A percentile compares a stretch with the other conserved stretches of the same genome.
Conservation (phyloP, 75 land plant species). For the Pinus albicaulis region DNA sequence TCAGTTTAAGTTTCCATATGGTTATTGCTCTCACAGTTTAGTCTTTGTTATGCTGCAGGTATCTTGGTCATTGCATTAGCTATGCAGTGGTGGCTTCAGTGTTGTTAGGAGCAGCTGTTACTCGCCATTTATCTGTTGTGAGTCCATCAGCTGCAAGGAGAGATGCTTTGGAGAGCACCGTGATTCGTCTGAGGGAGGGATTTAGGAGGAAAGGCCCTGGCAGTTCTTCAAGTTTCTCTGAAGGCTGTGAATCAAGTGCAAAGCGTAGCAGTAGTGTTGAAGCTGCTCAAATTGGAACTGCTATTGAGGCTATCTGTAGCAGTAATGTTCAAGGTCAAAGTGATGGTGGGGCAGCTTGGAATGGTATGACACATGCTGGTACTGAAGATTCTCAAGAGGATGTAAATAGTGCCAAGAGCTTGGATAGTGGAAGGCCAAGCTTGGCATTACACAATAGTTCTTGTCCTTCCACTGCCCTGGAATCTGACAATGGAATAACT, state of each 20-base stretch:
- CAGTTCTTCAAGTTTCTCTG: slow-evolving; percentile 96
- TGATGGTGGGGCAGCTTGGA: slow-evolving; percentile 51
- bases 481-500: slow-evolving; percentile 37
- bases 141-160: slow-evolving; percentile 86
- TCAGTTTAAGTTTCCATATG: not conserved
- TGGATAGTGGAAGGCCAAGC: slow-evolving; percentile 83
- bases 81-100: slow-evolving; percentile 97
- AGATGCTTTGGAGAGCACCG: slow-evolving; percentile 92
- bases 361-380: slow-evolving; percentile 34
- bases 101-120: slow-evolving; percentile 85
- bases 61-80: slow-evolving; percentile 97
- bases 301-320: slow-evolving; percentile 46
- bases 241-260: slow-evolving; percentile 93
- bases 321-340: slow-evolving; percentile 32
- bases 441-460: slow-evolving; percentile 51
- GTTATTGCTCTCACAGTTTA: not conserved
- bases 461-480: slow-evolving; percentile 55
- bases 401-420: slow-evolving; percentile 53
- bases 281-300: slow-evolving; percentile 65
- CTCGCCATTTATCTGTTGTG: slow-evolving; percentile 66
- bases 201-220: slow-evolving; percentile 77
- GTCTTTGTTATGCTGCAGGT: slow-evolving; percentile 46
- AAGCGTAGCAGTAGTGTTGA: slow-evolving; percentile 87
- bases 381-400: slow-evolving; percentile 48
- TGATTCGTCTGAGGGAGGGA: slow-evolving; percentile 90